Base-by-base conservation (phyloP, 108 stramenopile genomes). In the Parietichytrium sp. region DNA sequence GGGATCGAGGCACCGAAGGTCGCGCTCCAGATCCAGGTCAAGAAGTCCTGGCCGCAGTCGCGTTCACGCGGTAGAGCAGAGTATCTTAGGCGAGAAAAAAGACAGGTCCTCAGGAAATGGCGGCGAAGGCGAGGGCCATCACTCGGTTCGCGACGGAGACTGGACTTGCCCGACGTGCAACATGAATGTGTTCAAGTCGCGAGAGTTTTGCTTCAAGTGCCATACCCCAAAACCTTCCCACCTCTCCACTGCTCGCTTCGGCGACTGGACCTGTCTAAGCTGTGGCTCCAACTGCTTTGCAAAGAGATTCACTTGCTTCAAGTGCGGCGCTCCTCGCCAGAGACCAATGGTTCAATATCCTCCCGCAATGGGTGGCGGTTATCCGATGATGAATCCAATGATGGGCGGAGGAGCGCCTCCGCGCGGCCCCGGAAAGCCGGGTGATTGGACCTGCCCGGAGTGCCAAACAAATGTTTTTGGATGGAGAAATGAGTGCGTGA, bases 401-500 rank as follows among this genome's bases (percentile, higher is more conserved):
- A n/a, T n/a, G n/a, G n/a, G n/a, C n/a, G 54, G 54, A 6, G 54
- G 54, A 6, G 54, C 26, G 12, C 54, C 54, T 54, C 54, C n/a
- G 8, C 6, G 8, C n/a, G 61, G 38, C 13, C 38, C 20, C 38
- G 61, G 61, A 7, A 16, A 16, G 8, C 61, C 61, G n/a, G 61
- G 61, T 10, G 61, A 72, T 25, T 72, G 61, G 61, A 72, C 36
- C 61, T 72, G 61, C 61, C 36, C 25, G 36, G 61, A 72, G 42
- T 72, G 61, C 42, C 10, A n/a, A 10, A 6, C n/a, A 33, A 72
- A 45, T 33, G 45, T 45, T 42, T 72, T 72, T 72, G 61, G 38
- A 6, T 23, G 38, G 20, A 33, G 61, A 6, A 72, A 45, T 33
- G 6, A 16, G 0, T 72, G 61, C 61, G 36, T 72, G 23, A 72